These are phyloP conservation scores for Aspergillus pseudotamarii DNA, from an alignment of 2,329 filamentous ascomycete genomes.

Conservation along the genomic window DNA sequence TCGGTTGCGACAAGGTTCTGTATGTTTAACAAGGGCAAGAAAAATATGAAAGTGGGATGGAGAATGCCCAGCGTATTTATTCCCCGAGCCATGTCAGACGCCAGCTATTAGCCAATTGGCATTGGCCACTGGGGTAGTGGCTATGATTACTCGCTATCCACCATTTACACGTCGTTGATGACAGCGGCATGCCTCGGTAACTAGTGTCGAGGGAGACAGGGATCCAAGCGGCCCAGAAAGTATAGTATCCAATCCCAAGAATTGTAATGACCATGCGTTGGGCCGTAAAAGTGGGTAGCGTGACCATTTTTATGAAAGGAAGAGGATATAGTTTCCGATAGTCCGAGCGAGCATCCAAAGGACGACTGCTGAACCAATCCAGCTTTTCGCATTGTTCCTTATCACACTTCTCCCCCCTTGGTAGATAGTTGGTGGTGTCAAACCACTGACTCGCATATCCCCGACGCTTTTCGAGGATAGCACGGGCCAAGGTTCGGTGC, in stretches of 20 bases:
- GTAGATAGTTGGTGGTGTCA: not conserved
- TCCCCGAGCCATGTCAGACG: not conserved
- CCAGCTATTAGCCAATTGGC: not conserved
- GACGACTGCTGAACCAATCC: not conserved
- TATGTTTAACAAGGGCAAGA: not conserved
- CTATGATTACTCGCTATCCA: not conserved
- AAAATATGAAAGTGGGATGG: not conserved
- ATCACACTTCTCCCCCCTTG: too few species aligned
- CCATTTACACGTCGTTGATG: not conserved
- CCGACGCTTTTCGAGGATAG: not conserved
- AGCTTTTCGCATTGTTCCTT: not conserved
- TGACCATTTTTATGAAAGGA: not conserved
- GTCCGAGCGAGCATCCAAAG: not conserved
- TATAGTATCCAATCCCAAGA: not conserved
- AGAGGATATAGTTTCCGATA: not conserved
- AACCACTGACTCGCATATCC: not conserved
- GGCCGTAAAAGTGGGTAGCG: not conserved
- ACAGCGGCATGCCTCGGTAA: slow-evolving; percentile 1
- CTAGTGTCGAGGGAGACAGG: not conserved
- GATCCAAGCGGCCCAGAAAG: not conserved
- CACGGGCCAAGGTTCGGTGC: slow-evolving; percentile 1
- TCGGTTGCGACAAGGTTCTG: too few species aligned
- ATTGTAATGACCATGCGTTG: not conserved
- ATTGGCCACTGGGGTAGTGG: not conserved
- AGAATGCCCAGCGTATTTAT: not conserved